phyloP scores from a whole-genome alignment of 306 rosid genomes.

The Castanea crenata region DNA sequence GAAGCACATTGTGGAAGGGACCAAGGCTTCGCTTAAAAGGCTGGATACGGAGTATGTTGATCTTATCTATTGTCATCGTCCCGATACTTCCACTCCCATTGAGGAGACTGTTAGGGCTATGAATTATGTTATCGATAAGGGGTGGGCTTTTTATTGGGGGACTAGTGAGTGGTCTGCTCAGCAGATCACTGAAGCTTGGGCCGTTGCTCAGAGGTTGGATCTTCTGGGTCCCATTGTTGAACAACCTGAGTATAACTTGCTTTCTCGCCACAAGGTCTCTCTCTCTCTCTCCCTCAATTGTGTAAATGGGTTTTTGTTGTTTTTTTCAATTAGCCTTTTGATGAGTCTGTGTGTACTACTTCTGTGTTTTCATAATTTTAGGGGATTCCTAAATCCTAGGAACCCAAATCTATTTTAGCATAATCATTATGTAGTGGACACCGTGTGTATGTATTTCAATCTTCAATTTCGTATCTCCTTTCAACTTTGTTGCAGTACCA shows the following conservation, averaged over 20 bases:
- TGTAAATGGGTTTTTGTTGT: no score
- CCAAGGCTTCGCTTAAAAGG: slow-evolving; percentile 77
- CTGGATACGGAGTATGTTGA: slow-evolving; percentile 89
- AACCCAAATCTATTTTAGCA: no score
- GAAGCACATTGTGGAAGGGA: slow-evolving; percentile 86
- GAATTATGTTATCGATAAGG: slow-evolving; percentile 77
- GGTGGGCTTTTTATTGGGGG: slow-evolving; percentile 98
- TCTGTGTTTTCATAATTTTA: no score
- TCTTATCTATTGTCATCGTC: slow-evolving; percentile 76
- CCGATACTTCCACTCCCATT: slow-evolving; percentile 76
- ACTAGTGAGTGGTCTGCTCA: slow-evolving; percentile 98
- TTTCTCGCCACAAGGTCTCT: slow-evolving; percentile 73
- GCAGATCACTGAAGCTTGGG: slow-evolving; percentile 97
- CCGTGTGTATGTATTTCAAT: no score
- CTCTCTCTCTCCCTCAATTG: no score
- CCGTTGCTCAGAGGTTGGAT: slow-evolving; percentile 68
- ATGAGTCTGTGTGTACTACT: no score
- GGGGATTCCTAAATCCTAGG: no score
- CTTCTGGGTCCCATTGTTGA: slow-evolving; percentile 88
- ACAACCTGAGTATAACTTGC: slow-evolving; percentile 91
- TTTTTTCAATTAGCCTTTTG: no score
- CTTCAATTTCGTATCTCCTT: no score
- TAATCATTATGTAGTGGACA: no score
- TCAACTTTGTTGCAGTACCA: no score
- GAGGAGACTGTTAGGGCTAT: slow-evolving; percentile 96